These are phyloP conservation scores for Suillus plorans DNA, from an alignment of 768 basidiomycete genomes.

Conservation along the genomic window DNA sequence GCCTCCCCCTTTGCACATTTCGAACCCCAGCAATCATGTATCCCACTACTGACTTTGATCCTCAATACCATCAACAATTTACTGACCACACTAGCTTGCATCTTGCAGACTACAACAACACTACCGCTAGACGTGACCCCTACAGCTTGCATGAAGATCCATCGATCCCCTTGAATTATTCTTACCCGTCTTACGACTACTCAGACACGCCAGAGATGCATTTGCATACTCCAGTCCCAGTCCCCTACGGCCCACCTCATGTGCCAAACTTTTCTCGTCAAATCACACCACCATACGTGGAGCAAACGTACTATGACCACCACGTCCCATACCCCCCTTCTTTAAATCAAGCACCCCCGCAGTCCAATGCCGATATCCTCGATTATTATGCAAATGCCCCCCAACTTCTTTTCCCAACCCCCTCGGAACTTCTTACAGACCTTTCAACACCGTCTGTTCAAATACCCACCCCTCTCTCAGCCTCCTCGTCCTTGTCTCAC, in stretches of 20 bases:
- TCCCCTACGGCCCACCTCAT: slow-evolving; percentile 15
- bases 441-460: slow-evolving; percentile 19
- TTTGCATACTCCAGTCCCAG: slow-evolving; percentile 31
- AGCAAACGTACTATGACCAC: slow-evolving; percentile 5
- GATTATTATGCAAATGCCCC: slow-evolving; percentile 23
- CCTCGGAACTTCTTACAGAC: slow-evolving; percentile 59
- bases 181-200: slow-evolving; percentile 16
- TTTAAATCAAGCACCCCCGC: slow-evolving; percentile 5
- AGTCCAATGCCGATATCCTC: slow-evolving; percentile 7
- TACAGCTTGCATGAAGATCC: not conserved
- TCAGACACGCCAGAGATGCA: slow-evolving; percentile 5
- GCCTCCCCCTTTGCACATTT: not conserved
- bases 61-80: not conserved
- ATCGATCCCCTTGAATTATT: slow-evolving; percentile 13
- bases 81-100: not conserved
- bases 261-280: slow-evolving; percentile 3
- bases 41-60: not conserved
- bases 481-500: not conserved
- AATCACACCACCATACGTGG: slow-evolving; percentile 10
- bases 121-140: not conserved
- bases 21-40: slow-evolving; percentile 1
- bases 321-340: slow-evolving; percentile 16
- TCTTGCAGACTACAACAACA: not conserved
- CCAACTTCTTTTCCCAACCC: slow-evolving; percentile 58
- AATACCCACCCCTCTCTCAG: slow-evolving; percentile 6